Base-by-base conservation (phyloP, 305 asterid species). In the Fraxinus sp. region DNA sequence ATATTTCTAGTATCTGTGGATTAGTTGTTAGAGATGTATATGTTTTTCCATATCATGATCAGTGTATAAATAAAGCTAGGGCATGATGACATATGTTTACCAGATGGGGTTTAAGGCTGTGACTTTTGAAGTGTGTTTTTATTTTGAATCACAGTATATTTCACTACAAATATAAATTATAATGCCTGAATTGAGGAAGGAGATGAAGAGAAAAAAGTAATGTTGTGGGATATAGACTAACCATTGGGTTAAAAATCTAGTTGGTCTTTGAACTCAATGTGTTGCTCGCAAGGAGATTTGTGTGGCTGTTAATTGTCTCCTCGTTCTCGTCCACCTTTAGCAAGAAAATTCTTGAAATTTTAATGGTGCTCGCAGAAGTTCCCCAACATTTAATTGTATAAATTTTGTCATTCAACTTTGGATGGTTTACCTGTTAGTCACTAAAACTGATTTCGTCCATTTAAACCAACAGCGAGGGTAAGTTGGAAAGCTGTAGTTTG, bases 191-290 rank as follows among this genome's bases (percentile, higher is more conserved):
- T 35, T 35, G 77, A 72, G 49, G 77, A 33, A 33, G 35, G 5
- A 72, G 39, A 20, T 2, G 46, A 68, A 68, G 41, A 70, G 75
- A 70, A 70, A 70, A 70, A 70, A 32, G 8, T 35, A n/a, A 35
- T 72, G 49, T 72, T 72, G 49, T 72, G 49, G 77, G 49, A 35
- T 72, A 72, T 33, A 72, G 26, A 72, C 44, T 32, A 71, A 71
- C 76, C 24, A 16, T 14, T 32, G 76, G 39, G 11, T 30, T 70
- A 30, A 71, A 14, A 71, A 71, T 13, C 24, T 70, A 70, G 18
- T 26, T 71, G 76, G 1, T 32, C 76, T 18, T 32, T 71, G 76
- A 71, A 71, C 44, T 24, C 32, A 16, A 71, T 30, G 44, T 4
- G 5, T 24, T 72, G 76, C 76, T 39, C 11, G 35, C 32, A 68